Conservation (phyloP, 345 rosid genomes). For the Eucalyptus curtisii region DNA sequence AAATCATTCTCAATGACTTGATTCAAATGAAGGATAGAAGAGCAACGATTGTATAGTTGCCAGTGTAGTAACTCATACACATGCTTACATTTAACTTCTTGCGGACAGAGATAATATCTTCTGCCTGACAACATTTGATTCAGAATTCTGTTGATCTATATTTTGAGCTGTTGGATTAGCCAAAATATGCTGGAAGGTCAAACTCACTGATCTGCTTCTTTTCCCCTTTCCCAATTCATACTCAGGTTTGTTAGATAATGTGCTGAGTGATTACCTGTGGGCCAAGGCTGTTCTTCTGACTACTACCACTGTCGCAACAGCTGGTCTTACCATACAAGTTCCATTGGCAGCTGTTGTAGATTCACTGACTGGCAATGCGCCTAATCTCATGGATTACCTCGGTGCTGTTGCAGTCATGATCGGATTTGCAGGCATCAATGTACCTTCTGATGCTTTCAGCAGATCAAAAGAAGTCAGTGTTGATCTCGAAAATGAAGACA, state of each 20-base stretch:
- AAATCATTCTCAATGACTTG: not conserved
- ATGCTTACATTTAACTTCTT: not conserved
- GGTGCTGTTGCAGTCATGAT: conserved; percentile 87
- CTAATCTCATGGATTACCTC: conserved; percentile 53
- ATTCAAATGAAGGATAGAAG: not conserved
- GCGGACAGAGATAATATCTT: not conserved
- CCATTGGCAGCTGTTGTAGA: conserved; percentile 92
- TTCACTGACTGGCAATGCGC: conserved; percentile 55
- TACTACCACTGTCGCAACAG: conserved; percentile 87
- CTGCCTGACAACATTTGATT: not conserved
- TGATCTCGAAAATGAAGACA: conserved; percentile 24
- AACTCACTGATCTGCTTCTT: not conserved
- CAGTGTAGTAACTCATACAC: not conserved
- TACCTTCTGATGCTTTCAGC: conserved; percentile 43
- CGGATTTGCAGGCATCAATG: conserved; percentile 83
- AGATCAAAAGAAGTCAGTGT: conserved; percentile 24
- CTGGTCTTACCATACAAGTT: conserved; percentile 92
- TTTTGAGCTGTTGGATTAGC: not conserved
- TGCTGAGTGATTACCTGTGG: conserved; percentile 90
- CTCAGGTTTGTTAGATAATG: conserved; percentile 82
- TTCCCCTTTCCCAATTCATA: not conserved
- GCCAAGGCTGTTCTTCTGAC: conserved; percentile 91
- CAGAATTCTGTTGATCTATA: not conserved
- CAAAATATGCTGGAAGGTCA: not conserved
- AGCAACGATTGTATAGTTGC: not conserved